Evolutionary conservation across 495 filamentous ascomycete species (phyloP), one percentile per base, ranked within the genome.

Genomic region (Ramalina intermedia): DNA sequence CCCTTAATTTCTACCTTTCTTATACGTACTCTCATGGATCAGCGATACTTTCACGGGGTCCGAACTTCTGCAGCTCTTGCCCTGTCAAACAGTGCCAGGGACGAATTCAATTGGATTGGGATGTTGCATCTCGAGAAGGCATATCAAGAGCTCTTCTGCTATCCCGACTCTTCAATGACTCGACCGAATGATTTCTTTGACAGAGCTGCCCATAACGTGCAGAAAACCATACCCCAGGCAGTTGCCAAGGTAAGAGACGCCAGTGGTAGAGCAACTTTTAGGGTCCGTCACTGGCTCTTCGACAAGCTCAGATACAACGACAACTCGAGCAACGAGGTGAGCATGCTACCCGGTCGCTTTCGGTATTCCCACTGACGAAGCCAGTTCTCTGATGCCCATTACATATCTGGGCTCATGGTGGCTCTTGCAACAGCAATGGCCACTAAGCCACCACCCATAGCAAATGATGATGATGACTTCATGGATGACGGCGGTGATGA

Each of bases 291-390:
- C 11, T 94, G 94, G 61, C 69, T 99, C 18, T 74, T 89, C 37
- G 87, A 95, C 53, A 82, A 88, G 64, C 66, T 99, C 23, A 81
- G 82, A 41, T 87, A 86, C 66, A 99, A 96, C 54, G 87, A 96
- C 62, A 96, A 99, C 59, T 78, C 80, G 0, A 81, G 82, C 50
- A 96, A 96, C 56, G 71, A 74, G 57, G 76, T 78, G 62, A 62
- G 71, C 37, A 21, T 12, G 33, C 16, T 44, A 43, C 8, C 16
- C 27, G 3, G 7, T 0, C 37, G 9, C 24, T 17, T 29, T 9
- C 1, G 33, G 11, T 21, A 43, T 12, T 18, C 26, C 37, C 8
- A 18, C 36, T 56, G 20, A 58, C 23, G 1, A 41, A 40, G 33
- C 6, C 62, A 80, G 58, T 90, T 74, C 56, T 93, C 87, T 13